These are phyloP conservation scores for Dictyostelium gargantuum DNA, from an alignment of 208 protist species.

Conservation along the genomic window DNA sequence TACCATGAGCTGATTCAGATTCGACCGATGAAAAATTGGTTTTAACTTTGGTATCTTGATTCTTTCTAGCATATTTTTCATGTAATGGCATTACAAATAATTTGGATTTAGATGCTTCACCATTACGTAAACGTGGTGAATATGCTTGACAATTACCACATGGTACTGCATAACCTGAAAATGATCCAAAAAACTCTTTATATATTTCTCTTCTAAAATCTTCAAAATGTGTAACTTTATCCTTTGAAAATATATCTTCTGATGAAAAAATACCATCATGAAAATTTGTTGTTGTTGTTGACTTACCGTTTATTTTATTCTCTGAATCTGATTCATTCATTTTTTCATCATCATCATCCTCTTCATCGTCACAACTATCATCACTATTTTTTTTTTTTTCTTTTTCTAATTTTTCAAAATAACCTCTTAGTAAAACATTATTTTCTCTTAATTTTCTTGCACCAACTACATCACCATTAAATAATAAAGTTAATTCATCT, in stretches of 20 bases:
- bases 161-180: no score
- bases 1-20: neutral
- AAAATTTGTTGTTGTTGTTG: no score
- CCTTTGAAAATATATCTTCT: neutral
- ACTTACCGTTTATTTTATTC: neutral
- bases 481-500: slow-evolving; percentile 30
- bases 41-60: neutral
- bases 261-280: neutral
- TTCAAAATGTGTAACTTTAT: slow-evolving; percentile 35
- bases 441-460: slow-evolving; percentile 11
- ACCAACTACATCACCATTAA: slow-evolving; percentile 2
- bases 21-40: slow-evolving; percentile 32
- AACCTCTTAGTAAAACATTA: neutral
- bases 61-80: neutral
- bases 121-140: slow-evolving; percentile 51
- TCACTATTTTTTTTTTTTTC: slow-evolving; percentile 16
- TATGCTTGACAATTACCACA: slow-evolving; percentile 3
- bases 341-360: slow-evolving; percentile 63
- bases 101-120: slow-evolving; percentile 13
- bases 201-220: neutral
- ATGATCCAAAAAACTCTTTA: neutral
- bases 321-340: slow-evolving; percentile 15
- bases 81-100: slow-evolving; percentile 28
- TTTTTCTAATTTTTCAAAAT: neutral
- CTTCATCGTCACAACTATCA: neutral